phyloP scores from a whole-genome alignment of 106 monocot genomes.

The Xerophyta viscosa region DNA sequence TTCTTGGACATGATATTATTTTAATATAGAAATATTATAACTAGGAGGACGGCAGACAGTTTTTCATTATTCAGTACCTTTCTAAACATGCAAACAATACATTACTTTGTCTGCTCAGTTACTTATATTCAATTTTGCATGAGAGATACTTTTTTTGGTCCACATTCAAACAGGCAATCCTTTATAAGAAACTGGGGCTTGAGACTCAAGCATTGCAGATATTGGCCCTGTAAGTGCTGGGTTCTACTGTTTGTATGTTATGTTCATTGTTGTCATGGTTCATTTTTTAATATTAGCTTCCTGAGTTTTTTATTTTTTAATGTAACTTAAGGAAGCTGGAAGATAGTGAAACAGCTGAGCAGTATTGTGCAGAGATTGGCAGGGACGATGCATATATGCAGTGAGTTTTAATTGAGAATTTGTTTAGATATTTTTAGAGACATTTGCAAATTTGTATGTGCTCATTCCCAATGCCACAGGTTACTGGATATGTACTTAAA shows the following conservation, averaged over 20 bases:
- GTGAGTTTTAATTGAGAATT: conserved; percentile 57
- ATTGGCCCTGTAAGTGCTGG: conserved; percentile 73
- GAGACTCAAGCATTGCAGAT: conserved; percentile 87
- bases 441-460: no score
- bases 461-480: conserved; percentile 25
- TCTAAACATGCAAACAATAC: no score
- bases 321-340: conserved; percentile 69
- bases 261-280: neutral
- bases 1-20: no score
- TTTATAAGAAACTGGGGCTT: conserved; percentile 88
- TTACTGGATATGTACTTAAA: conserved; percentile 91
- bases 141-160: neutral
- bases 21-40: no score
- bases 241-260: no score
- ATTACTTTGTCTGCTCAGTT: no score
- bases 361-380: conserved; percentile 97
- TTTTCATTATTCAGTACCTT: no score
- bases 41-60: no score
- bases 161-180: conserved; percentile 60
- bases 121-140: no score
- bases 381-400: conserved; percentile 92
- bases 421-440: no score
- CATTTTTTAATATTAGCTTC: neutral
- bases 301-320: neutral
- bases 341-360: conserved; percentile 94